Percentiles rank a stretch among this genome's conserved stretches.
Conservation (phyloP, 106 monocot genomes). For the Triglochin maritima region DNA sequence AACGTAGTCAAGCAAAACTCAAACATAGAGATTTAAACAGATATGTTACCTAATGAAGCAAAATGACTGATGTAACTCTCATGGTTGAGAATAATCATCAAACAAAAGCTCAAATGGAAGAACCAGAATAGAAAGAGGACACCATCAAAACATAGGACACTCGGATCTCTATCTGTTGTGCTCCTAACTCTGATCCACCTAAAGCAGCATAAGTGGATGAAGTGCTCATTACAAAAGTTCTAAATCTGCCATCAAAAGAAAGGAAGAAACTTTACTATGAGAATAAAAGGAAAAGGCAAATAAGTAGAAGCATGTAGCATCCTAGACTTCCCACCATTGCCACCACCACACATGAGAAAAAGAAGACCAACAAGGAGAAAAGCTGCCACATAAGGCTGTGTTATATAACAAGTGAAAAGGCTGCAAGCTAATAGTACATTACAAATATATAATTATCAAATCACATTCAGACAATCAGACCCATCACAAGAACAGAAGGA, state of each 20-base stretch:
- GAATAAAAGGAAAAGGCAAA: slow-evolving; percentile 2
- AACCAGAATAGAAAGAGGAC: not conserved
- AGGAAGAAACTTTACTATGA: not conserved
- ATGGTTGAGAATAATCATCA: not conserved
- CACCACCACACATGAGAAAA: slow-evolving; percentile 3
- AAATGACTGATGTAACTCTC: too few relatives aligned
- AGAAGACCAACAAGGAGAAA: slow-evolving; percentile 10
- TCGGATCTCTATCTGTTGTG: not conserved
- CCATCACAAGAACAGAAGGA: slow-evolving; percentile 9
- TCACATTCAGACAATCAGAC: slow-evolving; percentile 17
- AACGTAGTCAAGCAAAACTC: too few relatives aligned
- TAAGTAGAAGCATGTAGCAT: slow-evolving; percentile 11
- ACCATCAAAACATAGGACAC: not conserved
- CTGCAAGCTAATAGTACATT: slow-evolving; percentile 27
- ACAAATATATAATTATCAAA: slow-evolving; percentile 23
- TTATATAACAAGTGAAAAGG: slow-evolving; percentile 23
- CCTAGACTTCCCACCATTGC: slow-evolving; percentile 26
- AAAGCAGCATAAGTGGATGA: not conserved
- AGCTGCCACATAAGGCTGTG: slow-evolving; percentile 28
- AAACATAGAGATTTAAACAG: too few relatives aligned
- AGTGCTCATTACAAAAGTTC: not conserved
- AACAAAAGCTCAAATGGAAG: not conserved
- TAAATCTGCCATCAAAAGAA: slow-evolving; percentile 4
- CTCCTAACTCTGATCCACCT: not conserved
- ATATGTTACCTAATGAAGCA: too few relatives aligned